Percentiles rank a stretch among this genome's conserved stretches.
Evolutionary conservation across 208 protist species (phyloP).

Genomic region (Trypanosoma lewisi): DNA sequence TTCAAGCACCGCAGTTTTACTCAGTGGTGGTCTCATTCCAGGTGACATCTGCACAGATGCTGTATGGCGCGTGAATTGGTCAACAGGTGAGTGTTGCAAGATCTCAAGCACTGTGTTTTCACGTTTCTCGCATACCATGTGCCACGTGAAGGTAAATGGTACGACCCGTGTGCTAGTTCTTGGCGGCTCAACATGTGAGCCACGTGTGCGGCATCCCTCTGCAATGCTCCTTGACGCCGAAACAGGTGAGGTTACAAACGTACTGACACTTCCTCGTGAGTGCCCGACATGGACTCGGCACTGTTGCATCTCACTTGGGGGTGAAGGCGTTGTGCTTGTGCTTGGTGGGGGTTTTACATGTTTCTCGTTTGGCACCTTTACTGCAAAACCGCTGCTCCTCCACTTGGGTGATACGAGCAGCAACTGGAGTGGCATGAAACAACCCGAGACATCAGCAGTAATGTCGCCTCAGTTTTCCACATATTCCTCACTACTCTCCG

Average conservation of each 20-base stretch:
- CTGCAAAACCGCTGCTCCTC: constrained; percentile 57
- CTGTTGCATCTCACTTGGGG: constrained; percentile 49
- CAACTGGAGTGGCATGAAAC: background rate
- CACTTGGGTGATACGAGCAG: constrained; percentile 26
- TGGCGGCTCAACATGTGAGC: constrained; percentile 50
- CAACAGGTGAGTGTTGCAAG: constrained; percentile 15
- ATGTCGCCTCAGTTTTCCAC: background rate
- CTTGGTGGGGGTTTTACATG: constrained; percentile 85
- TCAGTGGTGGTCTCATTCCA: constrained; percentile 27
- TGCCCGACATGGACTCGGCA: constrained; percentile 68
- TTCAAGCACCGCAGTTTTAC: constrained; percentile 10
- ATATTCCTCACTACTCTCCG: constrained; percentile 22
- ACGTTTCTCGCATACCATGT: constrained; percentile 74
- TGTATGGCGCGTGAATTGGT: constrained; percentile 27
- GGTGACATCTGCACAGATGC: constrained; percentile 13
- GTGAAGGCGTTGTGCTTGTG: constrained; percentile 55
- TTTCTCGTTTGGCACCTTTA: constrained; percentile 89
- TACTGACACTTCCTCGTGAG: constrained; percentile 33
- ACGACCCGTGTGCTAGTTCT: constrained; percentile 45
- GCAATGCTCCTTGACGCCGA: constrained; percentile 25
- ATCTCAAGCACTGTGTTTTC: constrained; percentile 12
- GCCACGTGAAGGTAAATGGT: constrained; percentile 33
- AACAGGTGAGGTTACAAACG: constrained; percentile 6
- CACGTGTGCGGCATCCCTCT: constrained; percentile 6
- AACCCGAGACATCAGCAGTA: background rate